Percentiles rank a stretch among this genome's conserved stretches.
These are phyloP conservation scores for Dioscorea alata DNA, from an alignment of 106 monocot genomes.

Conservation along the genomic window DNA sequence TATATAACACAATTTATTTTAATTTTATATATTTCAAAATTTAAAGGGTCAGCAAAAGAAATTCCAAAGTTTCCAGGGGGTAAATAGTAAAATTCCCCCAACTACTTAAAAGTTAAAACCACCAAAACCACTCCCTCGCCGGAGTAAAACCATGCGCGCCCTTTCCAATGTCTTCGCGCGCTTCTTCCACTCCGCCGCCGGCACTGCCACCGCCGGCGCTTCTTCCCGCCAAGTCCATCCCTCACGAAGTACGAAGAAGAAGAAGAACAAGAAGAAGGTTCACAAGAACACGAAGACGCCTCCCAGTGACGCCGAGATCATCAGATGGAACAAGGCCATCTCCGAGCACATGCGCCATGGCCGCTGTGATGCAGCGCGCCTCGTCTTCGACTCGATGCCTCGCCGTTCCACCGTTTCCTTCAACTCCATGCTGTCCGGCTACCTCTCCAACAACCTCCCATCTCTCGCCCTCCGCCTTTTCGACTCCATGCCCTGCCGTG, in stretches of 20 bases:
- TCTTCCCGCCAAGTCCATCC: not conserved
- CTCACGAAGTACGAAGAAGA: not conserved
- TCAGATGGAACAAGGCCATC: constrained; percentile 50
- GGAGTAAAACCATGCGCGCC: no score
- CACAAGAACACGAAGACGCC: not conserved
- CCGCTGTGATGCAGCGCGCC: constrained; percentile 26
- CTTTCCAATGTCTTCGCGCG: not conserved
- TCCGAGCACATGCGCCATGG: constrained; percentile 46
- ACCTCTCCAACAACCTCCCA: constrained; percentile 32
- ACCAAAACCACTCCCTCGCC: no score
- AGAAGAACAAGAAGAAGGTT: constrained; percentile 2
- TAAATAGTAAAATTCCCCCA: no score
- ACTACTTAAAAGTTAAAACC: no score
- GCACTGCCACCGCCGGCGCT: not conserved
- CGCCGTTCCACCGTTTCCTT: constrained; percentile 41
- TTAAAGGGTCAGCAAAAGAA: no score
- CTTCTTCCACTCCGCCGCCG: constrained; percentile 4
- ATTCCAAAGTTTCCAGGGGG: no score
- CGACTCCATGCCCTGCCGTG: constrained; percentile 34
- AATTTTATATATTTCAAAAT: no score
- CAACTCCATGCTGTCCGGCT: constrained; percentile 55
- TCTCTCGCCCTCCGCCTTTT: constrained; percentile 30
- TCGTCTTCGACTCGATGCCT: constrained; percentile 48
- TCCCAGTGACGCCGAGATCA: constrained; percentile 8
- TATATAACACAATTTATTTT: no score